phyloP scores from a whole-genome alignment of 208 protist genomes.

The Leishmania martiniquensis region DNA sequence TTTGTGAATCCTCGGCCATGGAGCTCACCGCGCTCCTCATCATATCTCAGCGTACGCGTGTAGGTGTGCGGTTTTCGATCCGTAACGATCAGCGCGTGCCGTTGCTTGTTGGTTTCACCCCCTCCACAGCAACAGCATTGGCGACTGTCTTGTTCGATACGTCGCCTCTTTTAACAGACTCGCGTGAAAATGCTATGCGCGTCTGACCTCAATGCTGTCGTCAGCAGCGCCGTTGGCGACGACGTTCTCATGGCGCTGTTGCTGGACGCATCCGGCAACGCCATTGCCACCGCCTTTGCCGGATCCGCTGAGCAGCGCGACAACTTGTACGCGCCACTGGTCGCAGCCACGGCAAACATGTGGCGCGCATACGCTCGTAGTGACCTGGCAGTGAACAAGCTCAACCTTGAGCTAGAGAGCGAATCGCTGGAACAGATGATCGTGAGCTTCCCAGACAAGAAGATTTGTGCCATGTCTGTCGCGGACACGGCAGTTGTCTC shows the following conservation, averaged over 20 bases:
- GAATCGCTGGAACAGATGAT: constrained; percentile 83
- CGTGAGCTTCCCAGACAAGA: constrained; percentile 58
- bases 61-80: not conserved
- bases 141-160: not conserved
- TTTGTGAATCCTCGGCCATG: not conserved
- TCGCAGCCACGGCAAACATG: constrained; percentile 74
- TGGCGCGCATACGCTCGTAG: constrained; percentile 74
- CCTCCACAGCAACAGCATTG: not conserved
- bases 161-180: not conserved
- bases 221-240: constrained; percentile 51
- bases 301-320: constrained; percentile 24
- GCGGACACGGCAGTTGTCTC: constrained; percentile 62
- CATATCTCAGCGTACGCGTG: not conserved
- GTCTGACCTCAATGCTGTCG: constrained; percentile 51
- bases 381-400: constrained; percentile 65
- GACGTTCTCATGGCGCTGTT: constrained; percentile 64
- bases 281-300: constrained; percentile 53
- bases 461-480: constrained; percentile 80
- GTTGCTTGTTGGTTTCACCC: not conserved
- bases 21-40: not conserved
- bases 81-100: not conserved
- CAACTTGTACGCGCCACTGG: constrained; percentile 47
- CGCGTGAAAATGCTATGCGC: constrained; percentile 67
- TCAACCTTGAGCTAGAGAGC: constrained; percentile 55
- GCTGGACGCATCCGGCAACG: constrained; percentile 57